phyloP scores from a whole-genome alignment of 1,284 basidiomycete species.

The Cryptococcus sp. region DNA sequence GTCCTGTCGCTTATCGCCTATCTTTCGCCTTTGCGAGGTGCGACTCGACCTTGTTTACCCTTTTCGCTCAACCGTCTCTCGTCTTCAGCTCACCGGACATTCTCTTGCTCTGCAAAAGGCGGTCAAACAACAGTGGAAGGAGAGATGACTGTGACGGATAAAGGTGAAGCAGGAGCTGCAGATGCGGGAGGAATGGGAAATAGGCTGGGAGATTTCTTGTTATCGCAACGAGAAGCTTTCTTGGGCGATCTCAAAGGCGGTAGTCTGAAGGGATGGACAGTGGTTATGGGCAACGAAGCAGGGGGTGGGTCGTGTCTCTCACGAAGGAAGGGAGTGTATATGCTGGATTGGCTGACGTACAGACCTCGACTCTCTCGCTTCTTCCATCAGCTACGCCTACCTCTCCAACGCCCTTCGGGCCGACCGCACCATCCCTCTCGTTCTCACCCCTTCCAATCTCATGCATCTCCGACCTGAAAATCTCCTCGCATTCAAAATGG shows the following conservation, averaged over 20 bases:
- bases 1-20: slow-evolving; percentile 3
- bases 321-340: too few species aligned
- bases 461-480: slow-evolving; percentile 83
- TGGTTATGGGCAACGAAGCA: slow-evolving; percentile 87
- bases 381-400: slow-evolving; percentile 75
- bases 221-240: slow-evolving; percentile 50
- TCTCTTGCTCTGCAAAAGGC: slow-evolving; percentile 18
- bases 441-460: slow-evolving; percentile 65
- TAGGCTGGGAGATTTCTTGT: slow-evolving; percentile 45
- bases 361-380: slow-evolving; percentile 86
- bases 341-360: slow-evolving; percentile 1
- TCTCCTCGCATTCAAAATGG: slow-evolving; percentile 59
- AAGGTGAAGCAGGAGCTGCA: slow-evolving; percentile 1
- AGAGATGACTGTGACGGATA: background rate
- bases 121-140: background rate
- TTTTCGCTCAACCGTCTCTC: slow-evolving; percentile 28
- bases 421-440: slow-evolving; percentile 61
- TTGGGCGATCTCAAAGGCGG: slow-evolving; percentile 49
- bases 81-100: slow-evolving; percentile 15
- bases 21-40: slow-evolving; percentile 3
- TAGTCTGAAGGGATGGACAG: slow-evolving; percentile 60
- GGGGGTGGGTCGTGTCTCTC: slow-evolving; percentile 58
- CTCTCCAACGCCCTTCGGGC: slow-evolving; percentile 55
- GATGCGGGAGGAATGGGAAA: slow-evolving; percentile 3
- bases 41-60: slow-evolving; percentile 29